These are phyloP conservation scores for Alternaria infectoria DNA, from an alignment of 2,329 filamentous ascomycete genomes.

Conservation along the genomic window DNA sequence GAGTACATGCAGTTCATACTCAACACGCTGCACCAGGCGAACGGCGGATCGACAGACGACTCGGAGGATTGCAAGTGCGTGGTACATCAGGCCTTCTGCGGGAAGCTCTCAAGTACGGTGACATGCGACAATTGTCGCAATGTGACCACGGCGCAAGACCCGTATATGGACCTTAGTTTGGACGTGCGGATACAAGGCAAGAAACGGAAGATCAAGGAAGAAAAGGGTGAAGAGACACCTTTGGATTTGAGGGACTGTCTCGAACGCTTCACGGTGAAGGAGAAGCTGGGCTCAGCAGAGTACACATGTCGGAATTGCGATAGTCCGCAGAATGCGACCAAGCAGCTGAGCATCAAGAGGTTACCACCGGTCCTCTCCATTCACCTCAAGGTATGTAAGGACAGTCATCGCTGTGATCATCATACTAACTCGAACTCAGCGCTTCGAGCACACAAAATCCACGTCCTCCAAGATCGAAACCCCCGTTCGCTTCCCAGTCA, in stretches of 20 bases:
- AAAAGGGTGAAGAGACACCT: constrained; percentile 35
- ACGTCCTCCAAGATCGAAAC: constrained; percentile 87
- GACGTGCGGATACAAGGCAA: constrained; percentile 80
- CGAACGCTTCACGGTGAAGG: constrained; percentile 84
- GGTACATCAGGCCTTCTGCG: constrained; percentile 93
- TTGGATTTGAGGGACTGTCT: constrained; percentile 67
- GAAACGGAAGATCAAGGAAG: constrained; percentile 62
- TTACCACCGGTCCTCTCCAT: constrained; percentile 89
- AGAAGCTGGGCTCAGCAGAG: constrained; percentile 75
- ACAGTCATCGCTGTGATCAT: too few species aligned
- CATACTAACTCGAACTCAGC: too few species aligned
- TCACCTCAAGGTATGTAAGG: constrained; percentile 92
- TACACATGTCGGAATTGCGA: constrained; percentile 86
- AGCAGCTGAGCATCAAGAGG: constrained; percentile 82
- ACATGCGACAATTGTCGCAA: constrained; percentile 89
- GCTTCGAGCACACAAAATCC: constrained; percentile 78
- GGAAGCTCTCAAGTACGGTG: constrained; percentile 86
- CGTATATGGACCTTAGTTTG: constrained; percentile 87
- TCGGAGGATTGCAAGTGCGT: constrained; percentile 76
- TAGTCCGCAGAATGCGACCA: constrained; percentile 75
- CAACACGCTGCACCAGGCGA: constrained; percentile 83
- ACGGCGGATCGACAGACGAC: constrained; percentile 61
- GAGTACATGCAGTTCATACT: constrained; percentile 97
- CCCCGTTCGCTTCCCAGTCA: constrained; percentile 81
- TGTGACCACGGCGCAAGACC: constrained; percentile 81